Evolutionary conservation across 208 protist species (phyloP).

Genomic region (Vickermania ingenoplastis): DNA sequence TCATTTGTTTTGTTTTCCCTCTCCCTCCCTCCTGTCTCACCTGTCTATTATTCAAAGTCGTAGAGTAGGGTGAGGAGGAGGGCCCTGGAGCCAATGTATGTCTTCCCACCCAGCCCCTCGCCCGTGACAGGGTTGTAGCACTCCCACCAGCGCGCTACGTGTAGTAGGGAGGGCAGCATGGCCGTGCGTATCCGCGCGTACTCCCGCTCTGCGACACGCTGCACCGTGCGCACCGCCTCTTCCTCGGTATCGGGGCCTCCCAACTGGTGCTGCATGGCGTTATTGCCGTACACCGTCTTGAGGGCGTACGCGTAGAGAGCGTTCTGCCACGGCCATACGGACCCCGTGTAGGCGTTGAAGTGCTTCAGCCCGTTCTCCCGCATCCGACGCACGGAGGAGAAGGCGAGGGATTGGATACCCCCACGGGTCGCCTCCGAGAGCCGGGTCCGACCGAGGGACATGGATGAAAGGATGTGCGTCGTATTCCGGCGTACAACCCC

Average conservation of each 20-base stretch:
- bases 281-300: slow-evolving; percentile 40
- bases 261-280: not conserved
- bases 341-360: slow-evolving; percentile 61
- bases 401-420: slow-evolving; percentile 73
- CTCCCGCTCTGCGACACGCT: slow-evolving; percentile 11
- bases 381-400: slow-evolving; percentile 39
- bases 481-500: slow-evolving; percentile 32
- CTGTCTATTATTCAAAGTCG: slow-evolving; percentile 43
- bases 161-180: slow-evolving; percentile 32
- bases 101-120: slow-evolving; percentile 54
- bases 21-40: too few species aligned
- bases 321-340: slow-evolving; percentile 59
- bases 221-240: not conserved
- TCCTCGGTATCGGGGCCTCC: not conserved
- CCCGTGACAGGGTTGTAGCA: slow-evolving; percentile 63
- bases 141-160: slow-evolving; percentile 47
- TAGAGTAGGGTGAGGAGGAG: slow-evolving; percentile 45
- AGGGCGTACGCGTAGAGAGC: slow-evolving; percentile 50
- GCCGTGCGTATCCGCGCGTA: slow-evolving; percentile 34
- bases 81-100: slow-evolving; percentile 52
- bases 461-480: slow-evolving; percentile 22
- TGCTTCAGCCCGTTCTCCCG: slow-evolving; percentile 39
- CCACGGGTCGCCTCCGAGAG: slow-evolving; percentile 42
- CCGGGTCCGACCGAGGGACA: slow-evolving; percentile 33
- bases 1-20: too few species aligned